Conservation (phyloP, 352 stramenopile species). For the Phytopythium mirpurense region DNA sequence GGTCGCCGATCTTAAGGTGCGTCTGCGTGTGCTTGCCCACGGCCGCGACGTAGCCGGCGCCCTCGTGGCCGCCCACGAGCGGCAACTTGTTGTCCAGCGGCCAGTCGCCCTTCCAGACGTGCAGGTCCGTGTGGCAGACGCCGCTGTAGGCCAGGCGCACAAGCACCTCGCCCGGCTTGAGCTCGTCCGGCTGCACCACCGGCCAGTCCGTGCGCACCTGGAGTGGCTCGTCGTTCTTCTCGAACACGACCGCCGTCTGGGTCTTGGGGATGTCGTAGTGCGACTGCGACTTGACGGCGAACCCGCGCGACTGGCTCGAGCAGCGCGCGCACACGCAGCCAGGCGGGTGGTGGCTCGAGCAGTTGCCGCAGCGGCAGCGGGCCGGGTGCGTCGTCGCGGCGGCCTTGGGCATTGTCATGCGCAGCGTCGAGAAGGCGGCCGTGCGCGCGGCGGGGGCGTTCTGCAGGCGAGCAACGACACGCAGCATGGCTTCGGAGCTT, state of each 20-base stretch:
- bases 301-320: constrained; percentile 18
- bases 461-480: constrained; percentile 2
- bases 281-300: constrained; percentile 31
- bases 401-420: constrained; percentile 11
- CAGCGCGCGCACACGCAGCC: constrained; percentile 9
- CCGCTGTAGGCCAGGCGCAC: constrained; percentile 44
- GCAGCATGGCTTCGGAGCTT: neutral
- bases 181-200: constrained; percentile 34
- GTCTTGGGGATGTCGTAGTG: constrained; percentile 45
- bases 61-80: constrained; percentile 56
- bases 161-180: constrained; percentile 41
- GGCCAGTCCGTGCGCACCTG: constrained; percentile 45
- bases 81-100: constrained; percentile 31
- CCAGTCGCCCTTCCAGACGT: constrained; percentile 33
- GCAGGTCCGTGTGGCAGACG: constrained; percentile 47
- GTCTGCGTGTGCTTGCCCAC: constrained; percentile 39
- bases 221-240: constrained; percentile 34
- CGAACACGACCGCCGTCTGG: constrained; percentile 42
- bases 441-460: constrained; percentile 10
- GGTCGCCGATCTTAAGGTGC: constrained; percentile 40
- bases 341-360: constrained; percentile 17
- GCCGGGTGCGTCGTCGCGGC: constrained; percentile 1
- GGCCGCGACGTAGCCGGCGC: constrained; percentile 40
- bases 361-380: constrained; percentile 27
- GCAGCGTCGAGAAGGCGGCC: constrained; percentile 9